Evolutionary conservation across 106 monocot species (phyloP).

Genomic region (Dendrobium chrysotoxum): DNA sequence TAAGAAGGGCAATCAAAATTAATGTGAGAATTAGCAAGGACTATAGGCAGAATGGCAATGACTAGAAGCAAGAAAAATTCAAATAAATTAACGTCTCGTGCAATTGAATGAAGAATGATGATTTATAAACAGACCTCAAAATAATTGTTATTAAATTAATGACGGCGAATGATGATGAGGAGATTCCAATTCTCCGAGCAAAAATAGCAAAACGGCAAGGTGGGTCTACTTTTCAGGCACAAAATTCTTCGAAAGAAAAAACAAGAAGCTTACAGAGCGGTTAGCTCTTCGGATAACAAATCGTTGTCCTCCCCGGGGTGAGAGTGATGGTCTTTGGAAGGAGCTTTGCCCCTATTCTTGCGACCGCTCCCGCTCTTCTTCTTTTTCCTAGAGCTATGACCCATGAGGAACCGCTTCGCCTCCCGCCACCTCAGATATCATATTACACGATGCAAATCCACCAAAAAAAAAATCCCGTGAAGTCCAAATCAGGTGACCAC

Average conservation of each 20-base stretch:
- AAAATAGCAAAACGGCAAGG: not conserved
- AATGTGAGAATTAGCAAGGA: not conserved
- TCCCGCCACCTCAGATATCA: not conserved
- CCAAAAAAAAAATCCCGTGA: not conserved
- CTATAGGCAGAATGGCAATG: not conserved
- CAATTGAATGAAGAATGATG: not conserved
- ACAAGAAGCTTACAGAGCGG: conserved; percentile 49
- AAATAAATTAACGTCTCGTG: not conserved
- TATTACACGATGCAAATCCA: not conserved
- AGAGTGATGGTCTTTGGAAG: conserved; percentile 49
- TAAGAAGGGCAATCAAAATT: not conserved
- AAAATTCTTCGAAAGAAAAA: not conserved
- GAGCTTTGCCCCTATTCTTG: conserved; percentile 37
- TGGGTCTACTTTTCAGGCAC: not conserved
- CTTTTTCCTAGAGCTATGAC: conserved; percentile 70
- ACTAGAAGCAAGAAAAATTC: not conserved
- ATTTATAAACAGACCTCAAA: not conserved
- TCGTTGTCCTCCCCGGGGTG: conserved; percentile 40
- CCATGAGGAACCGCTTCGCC: conserved; percentile 27
- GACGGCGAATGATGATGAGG: not conserved
- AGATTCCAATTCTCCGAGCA: not conserved
- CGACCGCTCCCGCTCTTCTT: conserved; percentile 48
- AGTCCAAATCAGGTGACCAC: not conserved
- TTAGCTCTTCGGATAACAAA: conserved; percentile 67
- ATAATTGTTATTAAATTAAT: not conserved